These are phyloP conservation scores for Rhizopus arrhizus DNA, from an alignment of 371 early-diverging fungal species.

Conservation along the genomic window DNA sequence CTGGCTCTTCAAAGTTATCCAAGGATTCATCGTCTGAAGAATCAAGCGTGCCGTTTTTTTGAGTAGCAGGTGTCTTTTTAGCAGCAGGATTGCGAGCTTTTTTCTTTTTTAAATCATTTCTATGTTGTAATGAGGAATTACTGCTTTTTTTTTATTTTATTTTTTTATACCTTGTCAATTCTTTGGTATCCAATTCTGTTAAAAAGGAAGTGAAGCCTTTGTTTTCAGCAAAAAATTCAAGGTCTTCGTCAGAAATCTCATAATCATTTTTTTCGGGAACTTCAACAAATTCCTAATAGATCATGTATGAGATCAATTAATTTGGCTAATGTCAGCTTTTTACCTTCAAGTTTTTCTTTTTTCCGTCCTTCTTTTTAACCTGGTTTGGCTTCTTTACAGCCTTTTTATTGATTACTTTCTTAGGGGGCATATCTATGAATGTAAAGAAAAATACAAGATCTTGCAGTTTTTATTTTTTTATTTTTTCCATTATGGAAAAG, in stretches of 20 bases:
- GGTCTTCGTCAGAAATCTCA: constrained; percentile 67
- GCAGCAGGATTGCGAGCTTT: constrained; percentile 17
- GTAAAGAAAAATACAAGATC: not conserved
- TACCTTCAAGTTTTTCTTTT: constrained; percentile 6
- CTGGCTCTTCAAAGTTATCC: constrained; percentile 31
- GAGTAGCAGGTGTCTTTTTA: constrained; percentile 11
- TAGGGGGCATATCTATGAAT: constrained; percentile 2
- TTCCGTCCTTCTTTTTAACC: not conserved
- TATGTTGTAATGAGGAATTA: not conserved
- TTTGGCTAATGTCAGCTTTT: not conserved
- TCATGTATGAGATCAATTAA: not conserved
- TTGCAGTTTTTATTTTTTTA: constrained; percentile 3
- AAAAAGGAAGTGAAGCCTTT: constrained; percentile 46
- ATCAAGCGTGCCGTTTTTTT: constrained; percentile 19
- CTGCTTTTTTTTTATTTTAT: not conserved
- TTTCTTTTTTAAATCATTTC: constrained; percentile 19
- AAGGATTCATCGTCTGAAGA: constrained; percentile 44
- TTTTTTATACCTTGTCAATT: constrained; percentile 37
- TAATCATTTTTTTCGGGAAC: constrained; percentile 43
- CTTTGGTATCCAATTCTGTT: constrained; percentile 47
- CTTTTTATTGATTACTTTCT: not conserved
- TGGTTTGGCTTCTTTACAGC: not conserved
- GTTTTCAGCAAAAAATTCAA: constrained; percentile 57
- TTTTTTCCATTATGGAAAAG: not conserved
- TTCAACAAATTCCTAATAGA: constrained; percentile 22